Evolutionary conservation across 768 basidiomycete species (phyloP), one percentile per base, ranked within the genome.

Genomic region (Cantharellus cinnabarinus): DNA sequence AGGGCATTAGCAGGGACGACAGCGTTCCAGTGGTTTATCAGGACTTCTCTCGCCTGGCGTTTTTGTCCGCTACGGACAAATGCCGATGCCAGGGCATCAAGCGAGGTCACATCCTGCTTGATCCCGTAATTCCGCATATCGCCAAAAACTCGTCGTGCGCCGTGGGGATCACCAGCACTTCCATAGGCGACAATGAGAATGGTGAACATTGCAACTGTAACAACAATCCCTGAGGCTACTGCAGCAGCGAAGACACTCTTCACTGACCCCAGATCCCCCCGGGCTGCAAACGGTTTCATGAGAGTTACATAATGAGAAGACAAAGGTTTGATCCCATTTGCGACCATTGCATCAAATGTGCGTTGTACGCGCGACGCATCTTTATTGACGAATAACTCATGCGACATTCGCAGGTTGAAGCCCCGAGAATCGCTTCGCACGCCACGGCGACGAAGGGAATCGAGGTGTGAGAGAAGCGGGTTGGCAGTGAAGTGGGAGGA

Each of bases 111-210:
- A 38, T 57, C 56, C 5, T 14, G 34, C 15, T 5, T 15, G 5
- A 41, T 41, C 14, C 56, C 56, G 5, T 37, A 37, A 7, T 10
- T 37, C 1, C 52, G 52, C 56, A 57, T 57, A 39, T 42, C 38
- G 38, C 5, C 14, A 35, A 57, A 57, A 7, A 41, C 40, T 41
- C 42, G 56, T 5, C 41, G 10, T 14, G 56, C 35, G 5, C 7
- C 14, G 34, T 57, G 39, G 5, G 40, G 37, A 15, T 42, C 7
- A 10, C 56, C 56, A 57, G 35, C 14, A 40, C 42, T 57, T 7
- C 56, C 56, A 35, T 57, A 57, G 5, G 5, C 56, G 38, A 57
- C 34, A 14, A 57, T 57, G 41, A 57, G 56, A 5, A 57, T 41
- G 38, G 56, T 57, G 40, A 57, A 57, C 56, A 57, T 57, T 15